Base-by-base conservation (phyloP, 2,329 filamentous ascomycete species). In the Aspergillus sp. region DNA sequence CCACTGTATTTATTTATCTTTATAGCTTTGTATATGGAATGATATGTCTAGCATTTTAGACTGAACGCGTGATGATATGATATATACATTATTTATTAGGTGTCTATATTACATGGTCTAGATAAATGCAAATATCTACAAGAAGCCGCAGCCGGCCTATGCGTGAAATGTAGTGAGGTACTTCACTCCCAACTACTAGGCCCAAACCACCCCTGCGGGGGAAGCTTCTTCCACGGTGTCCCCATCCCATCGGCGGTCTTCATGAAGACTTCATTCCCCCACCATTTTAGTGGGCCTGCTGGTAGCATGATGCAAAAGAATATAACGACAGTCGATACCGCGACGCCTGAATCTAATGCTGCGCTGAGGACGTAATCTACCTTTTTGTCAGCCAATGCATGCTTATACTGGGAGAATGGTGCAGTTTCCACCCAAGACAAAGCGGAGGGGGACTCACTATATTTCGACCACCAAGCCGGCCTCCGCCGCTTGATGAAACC, bases 391-490 rank as follows among this genome's bases (percentile, higher is more conserved):
- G 64, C 39, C 17, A 22, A 33, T 5, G 15, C 12, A 13, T 37
- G 5, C 34, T n/a, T 37, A n/a, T 37, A 13, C 13, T 6, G 2
- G 13, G 15, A n/a, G 3, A 15, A 15, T 4, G 34, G 15, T 6
- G 34, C 13, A 7, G 34, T n/a, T 7, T 37, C 34, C 12, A 37
- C 12, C 5, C 4, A 37, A 37, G 3, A 30, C 2, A 30, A 30
- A 11, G 2, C 2, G 5, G 41, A 8, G 11, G 11, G 20, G 17
- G 15, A 67, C 69, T 42, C 53, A 74, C 72, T 81, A 54, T 79
- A 80, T 68, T 80, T 79, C 1, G 73, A 73, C 77, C 77, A 79
- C 79, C 78, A 80, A n/a, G 77, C 77, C 19, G 77, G 72, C 57
- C 72, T 77, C 5, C 70, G 70, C 9, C 68, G 70, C 56, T 76